phyloP scores from a whole-genome alignment of 768 basidiomycete genomes.

The Amanita thiersii region DNA sequence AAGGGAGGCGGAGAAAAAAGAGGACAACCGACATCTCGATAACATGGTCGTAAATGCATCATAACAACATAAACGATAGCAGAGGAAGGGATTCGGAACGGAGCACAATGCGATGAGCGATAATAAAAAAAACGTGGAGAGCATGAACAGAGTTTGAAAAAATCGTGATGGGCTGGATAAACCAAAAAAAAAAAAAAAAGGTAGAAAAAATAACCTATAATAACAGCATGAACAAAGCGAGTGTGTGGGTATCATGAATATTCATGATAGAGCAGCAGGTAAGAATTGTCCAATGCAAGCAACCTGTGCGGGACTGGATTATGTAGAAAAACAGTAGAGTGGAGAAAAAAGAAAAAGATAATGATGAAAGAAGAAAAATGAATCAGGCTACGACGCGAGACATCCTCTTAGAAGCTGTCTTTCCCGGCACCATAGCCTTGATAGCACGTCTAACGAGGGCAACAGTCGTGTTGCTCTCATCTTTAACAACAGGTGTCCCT shows the following conservation, averaged over 20 bases:
- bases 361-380: neutral
- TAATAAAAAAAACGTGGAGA: too few relatives aligned
- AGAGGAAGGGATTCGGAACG: too few relatives aligned
- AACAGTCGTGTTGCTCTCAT: slow-evolving; percentile 41
- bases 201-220: too few relatives aligned
- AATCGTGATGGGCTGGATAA: too few relatives aligned
- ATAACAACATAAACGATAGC: too few relatives aligned
- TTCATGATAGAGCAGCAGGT: neutral
- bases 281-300: neutral
- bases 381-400: slow-evolving; percentile 25
- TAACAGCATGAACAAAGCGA: neutral
- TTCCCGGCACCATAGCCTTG: slow-evolving; percentile 68
- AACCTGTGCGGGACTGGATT: too few relatives aligned
- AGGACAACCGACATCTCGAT: neutral
- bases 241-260: neutral
- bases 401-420: slow-evolving; percentile 41
- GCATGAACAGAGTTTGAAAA: too few relatives aligned
- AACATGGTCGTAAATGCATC: neutral
- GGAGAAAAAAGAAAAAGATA: neutral
- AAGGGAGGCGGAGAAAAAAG: neutral
- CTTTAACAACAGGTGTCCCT: slow-evolving; percentile 24
- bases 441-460: slow-evolving; percentile 63
- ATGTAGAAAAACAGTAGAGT: too few relatives aligned
- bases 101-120: too few relatives aligned
- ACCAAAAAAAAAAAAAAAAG: too few relatives aligned